Conservation (phyloP, 768 basidiomycete genomes). For the Pleurotus pulmonarius region DNA sequence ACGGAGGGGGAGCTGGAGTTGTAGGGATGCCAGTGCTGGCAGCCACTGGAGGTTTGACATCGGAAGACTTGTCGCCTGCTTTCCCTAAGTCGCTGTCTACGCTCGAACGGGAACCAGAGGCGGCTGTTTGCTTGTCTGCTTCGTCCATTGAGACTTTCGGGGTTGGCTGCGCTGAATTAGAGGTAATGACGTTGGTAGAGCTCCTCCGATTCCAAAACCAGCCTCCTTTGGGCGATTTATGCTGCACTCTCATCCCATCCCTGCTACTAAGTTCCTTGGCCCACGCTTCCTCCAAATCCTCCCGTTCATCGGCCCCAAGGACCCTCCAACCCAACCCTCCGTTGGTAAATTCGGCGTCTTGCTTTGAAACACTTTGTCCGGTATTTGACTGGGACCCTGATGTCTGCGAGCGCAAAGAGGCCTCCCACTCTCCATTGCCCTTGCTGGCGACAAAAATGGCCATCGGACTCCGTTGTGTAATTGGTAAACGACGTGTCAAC, state of each 20-base stretch:
- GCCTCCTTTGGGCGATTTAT: constrained; percentile 28
- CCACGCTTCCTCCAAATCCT: constrained; percentile 18
- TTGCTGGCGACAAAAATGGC: constrained; percentile 66
- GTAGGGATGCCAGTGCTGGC: not conserved
- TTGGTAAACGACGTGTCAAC: constrained; percentile 55
- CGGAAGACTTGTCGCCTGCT: not conserved
- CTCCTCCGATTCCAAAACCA: constrained; percentile 58
- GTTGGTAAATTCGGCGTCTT: constrained; percentile 21
- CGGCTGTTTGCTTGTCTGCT: not conserved
- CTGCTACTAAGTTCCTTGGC: constrained; percentile 4
- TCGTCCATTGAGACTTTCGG: not conserved
- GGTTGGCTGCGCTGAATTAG: not conserved
- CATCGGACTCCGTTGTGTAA: constrained; percentile 61
- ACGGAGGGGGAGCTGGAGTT: constrained; percentile 5
- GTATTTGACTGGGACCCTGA: not conserved
- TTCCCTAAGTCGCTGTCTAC: constrained; percentile 19
- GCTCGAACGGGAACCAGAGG: constrained; percentile 21
- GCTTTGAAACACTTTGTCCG: not conserved
- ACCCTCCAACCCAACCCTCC: constrained; percentile 60
- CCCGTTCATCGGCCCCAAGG: constrained; percentile 49
- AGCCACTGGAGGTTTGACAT: constrained; percentile 10
- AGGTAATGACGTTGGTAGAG: constrained; percentile 11
- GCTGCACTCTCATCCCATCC: not conserved
- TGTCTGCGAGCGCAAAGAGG: constrained; percentile 52
- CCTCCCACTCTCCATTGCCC: constrained; percentile 76